Conservation (phyloP, 2,329 filamentous ascomycete genomes). For the Colletotrichum tropicale region DNA sequence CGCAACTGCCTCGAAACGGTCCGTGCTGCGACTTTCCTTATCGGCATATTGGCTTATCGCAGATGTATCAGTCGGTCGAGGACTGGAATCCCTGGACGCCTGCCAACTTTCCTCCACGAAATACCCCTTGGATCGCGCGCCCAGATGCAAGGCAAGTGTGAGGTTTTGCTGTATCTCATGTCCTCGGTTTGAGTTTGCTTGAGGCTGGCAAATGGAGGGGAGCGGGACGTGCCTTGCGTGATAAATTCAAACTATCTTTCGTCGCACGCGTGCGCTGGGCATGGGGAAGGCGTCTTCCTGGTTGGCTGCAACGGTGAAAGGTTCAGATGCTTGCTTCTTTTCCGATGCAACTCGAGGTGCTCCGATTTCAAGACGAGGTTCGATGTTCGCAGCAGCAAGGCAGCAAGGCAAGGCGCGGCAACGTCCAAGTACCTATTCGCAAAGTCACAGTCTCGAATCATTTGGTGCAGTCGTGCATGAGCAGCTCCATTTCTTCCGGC, state of each 20-base stretch:
- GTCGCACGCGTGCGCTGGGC: background rate
- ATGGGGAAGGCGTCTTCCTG: background rate
- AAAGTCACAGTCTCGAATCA: background rate
- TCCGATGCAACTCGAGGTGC: background rate
- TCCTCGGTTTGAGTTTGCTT: background rate
- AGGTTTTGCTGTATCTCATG: background rate
- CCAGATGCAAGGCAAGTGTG: background rate
- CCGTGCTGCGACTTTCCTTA: background rate
- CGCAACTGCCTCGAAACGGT: background rate
- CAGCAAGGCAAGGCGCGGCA: background rate
- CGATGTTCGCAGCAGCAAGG: background rate
- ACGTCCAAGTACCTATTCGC: background rate
- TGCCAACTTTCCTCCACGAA: background rate
- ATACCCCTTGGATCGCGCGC: background rate
- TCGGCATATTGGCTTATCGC: background rate
- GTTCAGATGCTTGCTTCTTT: background rate
- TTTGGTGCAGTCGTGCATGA: background rate
- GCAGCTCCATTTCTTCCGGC: conserved; percentile 8
- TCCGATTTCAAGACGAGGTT: background rate
- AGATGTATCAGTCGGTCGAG: background rate
- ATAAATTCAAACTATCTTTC: background rate
- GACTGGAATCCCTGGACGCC: background rate
- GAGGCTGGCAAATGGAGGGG: background rate
- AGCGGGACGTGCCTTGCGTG: background rate
- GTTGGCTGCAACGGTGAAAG: background rate